Evolutionary conservation across 192 early-diverging fungal species (phyloP), one percentile per base, ranked within the genome.

Genomic region (Allomyces javanicus): DNA sequence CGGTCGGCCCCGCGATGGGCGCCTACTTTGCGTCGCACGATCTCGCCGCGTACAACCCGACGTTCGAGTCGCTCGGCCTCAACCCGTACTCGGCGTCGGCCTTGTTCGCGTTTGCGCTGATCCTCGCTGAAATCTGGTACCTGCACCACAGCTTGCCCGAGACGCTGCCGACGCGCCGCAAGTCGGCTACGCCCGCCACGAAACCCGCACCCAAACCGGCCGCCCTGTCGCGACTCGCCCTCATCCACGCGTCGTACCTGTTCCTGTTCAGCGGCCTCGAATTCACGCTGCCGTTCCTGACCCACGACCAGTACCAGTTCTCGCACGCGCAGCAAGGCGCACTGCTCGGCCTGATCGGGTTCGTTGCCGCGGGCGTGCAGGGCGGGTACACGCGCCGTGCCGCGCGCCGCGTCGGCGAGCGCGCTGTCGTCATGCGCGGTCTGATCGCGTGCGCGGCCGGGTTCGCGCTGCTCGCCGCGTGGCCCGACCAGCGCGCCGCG

Each of bases 201-300:
- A 76, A 67, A 40, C 27, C 64, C 1, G 25, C 68, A 25, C 11
- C 19, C n/a, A 25, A 62, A 64, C 26, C n/a, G n/a, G 65, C 23
- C 10, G 26, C 40, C 17, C 25, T 44, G 17, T 10, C 5, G 11
- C 69, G 75, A 11, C 83, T 99, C 40, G 86, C 85, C 23, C 67
- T 74, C 33, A 72, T 91, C 24, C 94, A 96, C 70, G 93, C 90
- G 68, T 73, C 86, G 19, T 94, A 89, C 70, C 78, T 95, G 50
- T 91, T 99, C 69, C 78, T 91, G 64, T 99, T 96, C 69, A 89
- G 90, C 3, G 95, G 96, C 1, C 95, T 99, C 92, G 96, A 99
- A 79, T 99, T 96, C 77, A 99, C 93, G 1, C 79, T 99, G 63
- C 91, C 92, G 2, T 99, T 99, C 72, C 75, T 96, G 67, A 99